Evolutionary conservation across 768 basidiomycete genomes (phyloP).

Genomic region (Lactarius pseudohatsudake): DNA sequence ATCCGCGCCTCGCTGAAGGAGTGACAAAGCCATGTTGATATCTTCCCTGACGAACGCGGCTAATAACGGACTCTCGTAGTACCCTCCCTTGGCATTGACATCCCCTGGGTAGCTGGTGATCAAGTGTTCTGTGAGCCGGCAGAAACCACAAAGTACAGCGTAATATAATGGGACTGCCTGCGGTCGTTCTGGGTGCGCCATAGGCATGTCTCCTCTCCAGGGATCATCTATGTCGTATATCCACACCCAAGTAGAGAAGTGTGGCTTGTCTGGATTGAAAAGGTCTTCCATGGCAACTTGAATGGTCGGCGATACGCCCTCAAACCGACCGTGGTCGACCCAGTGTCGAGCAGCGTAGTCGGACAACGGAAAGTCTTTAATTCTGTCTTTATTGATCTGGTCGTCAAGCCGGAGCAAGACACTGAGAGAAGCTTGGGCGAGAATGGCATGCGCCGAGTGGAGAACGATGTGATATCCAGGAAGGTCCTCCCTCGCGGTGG

Average conservation of each 20-base stretch:
- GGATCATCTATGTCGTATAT: background rate
- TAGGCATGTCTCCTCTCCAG: background rate
- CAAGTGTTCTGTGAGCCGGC: background rate
- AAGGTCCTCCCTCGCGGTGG: background rate
- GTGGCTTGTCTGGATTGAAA: background rate
- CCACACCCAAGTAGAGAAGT: conserved; percentile 6
- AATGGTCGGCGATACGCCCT: background rate
- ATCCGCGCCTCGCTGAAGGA: conserved; percentile 7
- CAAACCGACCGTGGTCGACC: conserved; percentile 1
- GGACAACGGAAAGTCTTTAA: background rate
- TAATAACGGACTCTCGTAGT: background rate
- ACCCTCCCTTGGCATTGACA: background rate
- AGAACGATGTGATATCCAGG: background rate
- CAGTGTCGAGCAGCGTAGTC: conserved; percentile 9
- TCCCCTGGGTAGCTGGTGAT: background rate
- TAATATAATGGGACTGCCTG: conserved; percentile 3
- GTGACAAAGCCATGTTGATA: background rate
- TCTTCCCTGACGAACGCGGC: background rate
- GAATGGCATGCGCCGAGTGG: background rate
- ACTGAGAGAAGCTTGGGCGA: background rate
- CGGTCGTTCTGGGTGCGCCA: background rate
- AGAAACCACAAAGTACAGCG: background rate
- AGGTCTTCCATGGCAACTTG: conserved; percentile 5
- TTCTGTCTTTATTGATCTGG: background rate
- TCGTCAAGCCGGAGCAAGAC: background rate